Conservation (phyloP, 78 protist species). For the Dictyostelium discoideum region dicty_2.7 NC_007091.3:646001-646500, state of each 20-base stretch:
- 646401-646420: not conserved
- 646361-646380: slow-evolving; percentile 54
- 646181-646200: not conserved
- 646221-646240: not conserved
- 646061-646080: slow-evolving; percentile 73
- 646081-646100: slow-evolving; percentile 51
- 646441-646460: not conserved
- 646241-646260: not conserved
- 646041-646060: slow-evolving; percentile 29
- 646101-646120: slow-evolving; percentile 23
- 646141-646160: slow-evolving; percentile 45
- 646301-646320: not conserved
- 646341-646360: slow-evolving; percentile 41
- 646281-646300: slow-evolving; percentile 9
- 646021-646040: slow-evolving; percentile 25
- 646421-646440: not conserved
- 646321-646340: slow-evolving; percentile 54
- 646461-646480: no score
- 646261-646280: not conserved
- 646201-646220: not conserved
- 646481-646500: not conserved
- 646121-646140: slow-evolving; percentile 6
- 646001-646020: slow-evolving; percentile 48
- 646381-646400: slow-evolving; percentile 58
- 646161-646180: slow-evolving; percentile 8